Percentiles rank a stretch among this genome's conserved stretches.
These are phyloP conservation scores for Nakazawaea molendinolei DNA, from an alignment of 805 yeast species.

Conservation along the genomic window DNA sequence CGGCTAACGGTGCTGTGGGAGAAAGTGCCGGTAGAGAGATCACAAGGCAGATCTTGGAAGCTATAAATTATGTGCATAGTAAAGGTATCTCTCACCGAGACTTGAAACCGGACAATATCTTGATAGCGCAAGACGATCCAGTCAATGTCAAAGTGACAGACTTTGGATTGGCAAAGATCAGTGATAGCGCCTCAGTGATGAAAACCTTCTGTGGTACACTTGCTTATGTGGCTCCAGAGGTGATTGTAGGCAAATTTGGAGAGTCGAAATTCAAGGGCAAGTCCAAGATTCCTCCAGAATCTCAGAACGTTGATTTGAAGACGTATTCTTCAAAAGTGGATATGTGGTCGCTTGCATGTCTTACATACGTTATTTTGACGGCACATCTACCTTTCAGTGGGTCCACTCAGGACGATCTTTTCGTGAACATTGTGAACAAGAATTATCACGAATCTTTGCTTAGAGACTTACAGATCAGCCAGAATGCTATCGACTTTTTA, in stretches of 20 bases:
- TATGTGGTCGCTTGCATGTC: conserved; percentile 96
- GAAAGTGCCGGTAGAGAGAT: conserved; percentile 89
- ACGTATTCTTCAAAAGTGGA: conserved; percentile 84
- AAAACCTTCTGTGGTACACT: conserved; percentile 97
- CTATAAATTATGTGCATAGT: conserved; percentile 81
- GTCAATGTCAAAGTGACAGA: conserved; percentile 90
- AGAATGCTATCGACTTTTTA: conserved; percentile 47
- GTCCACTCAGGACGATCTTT: conserved; percentile 78
- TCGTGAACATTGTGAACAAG: conserved; percentile 69
- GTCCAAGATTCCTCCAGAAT: conserved; percentile 10
- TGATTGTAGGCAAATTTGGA: conserved; percentile 52
- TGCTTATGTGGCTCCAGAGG: conserved; percentile 97
- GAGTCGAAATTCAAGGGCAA: conserved; percentile 18
- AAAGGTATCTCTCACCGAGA: conserved; percentile 95
- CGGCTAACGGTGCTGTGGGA: conserved; percentile 85
- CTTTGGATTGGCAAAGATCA: conserved; percentile 90
- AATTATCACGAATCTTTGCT: conserved; percentile 75
- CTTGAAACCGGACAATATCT: conserved; percentile 90
- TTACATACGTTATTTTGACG: conserved; percentile 85
- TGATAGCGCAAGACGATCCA: conserved; percentile 87
- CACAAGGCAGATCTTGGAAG: conserved; percentile 75
- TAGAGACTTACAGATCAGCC: conserved; percentile 29
- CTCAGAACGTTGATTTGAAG: conserved; percentile 13
- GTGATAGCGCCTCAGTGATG: conserved; percentile 78
- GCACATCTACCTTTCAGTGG: conserved; percentile 96